Percentiles rank a stretch among this genome's conserved stretches.
phyloP scores from a whole-genome alignment of 129 eudicot species.

The Chrysanthemum lavandulifolium region DNA sequence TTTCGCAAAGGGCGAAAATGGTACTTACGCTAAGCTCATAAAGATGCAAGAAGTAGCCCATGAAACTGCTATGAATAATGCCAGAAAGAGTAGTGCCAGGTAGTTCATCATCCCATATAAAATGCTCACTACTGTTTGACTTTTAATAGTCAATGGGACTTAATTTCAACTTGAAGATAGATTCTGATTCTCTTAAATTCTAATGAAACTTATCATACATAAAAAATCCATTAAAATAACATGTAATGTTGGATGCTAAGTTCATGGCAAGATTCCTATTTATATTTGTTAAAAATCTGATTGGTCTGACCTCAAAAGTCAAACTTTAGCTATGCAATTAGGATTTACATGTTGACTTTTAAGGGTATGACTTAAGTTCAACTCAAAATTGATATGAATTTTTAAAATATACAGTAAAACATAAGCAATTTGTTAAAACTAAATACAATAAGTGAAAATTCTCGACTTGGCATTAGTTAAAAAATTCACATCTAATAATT shows the following conservation, averaged over 20 bases:
- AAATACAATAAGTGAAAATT: not conserved
- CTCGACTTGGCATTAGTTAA: not conserved
- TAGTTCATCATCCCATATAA: conserved; percentile 21
- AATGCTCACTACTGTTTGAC: not conserved
- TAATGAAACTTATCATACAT: not conserved
- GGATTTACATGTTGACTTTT: conserved; percentile 11
- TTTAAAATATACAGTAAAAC: not conserved
- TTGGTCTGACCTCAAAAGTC: conserved; percentile 24
- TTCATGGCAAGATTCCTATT: conserved; percentile 9
- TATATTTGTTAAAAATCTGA: not conserved
- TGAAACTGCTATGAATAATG: conserved; percentile 75
- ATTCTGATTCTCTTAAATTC: conserved; percentile 8
- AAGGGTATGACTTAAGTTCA: conserved; percentile 4
- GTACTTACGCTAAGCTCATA: conserved; percentile 79
- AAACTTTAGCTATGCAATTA: conserved; percentile 17
- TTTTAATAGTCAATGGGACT: not conserved
- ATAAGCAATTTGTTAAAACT: not conserved
- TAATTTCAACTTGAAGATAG: not conserved
- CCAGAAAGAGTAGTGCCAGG: conserved; percentile 96
- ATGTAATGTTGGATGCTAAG: not conserved
- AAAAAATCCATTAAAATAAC: not conserved
- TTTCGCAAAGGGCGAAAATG: conserved; percentile 74
- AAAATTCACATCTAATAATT: not conserved
- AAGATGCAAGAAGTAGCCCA: conserved; percentile 89
- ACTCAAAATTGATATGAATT: not conserved